Conservation (phyloP, 306 rosid genomes). For the Neltuma alba region DNA sequence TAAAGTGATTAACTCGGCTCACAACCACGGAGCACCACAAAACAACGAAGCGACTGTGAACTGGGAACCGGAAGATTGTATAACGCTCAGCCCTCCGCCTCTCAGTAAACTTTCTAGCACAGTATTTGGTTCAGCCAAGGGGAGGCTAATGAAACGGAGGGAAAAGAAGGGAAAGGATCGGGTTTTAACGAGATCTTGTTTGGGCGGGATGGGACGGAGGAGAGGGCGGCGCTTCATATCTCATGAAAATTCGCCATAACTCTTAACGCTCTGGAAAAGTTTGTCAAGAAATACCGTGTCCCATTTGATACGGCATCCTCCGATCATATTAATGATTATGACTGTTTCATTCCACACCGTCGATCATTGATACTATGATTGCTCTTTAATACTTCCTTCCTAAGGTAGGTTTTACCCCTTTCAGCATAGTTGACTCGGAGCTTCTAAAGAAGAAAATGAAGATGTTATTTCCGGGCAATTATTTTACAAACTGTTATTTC, state of each 20-base stretch:
- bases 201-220: neutral
- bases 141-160: too few species aligned
- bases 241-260: neutral
- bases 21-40: neutral
- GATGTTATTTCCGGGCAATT: neutral
- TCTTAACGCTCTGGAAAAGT: too few species aligned
- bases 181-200: neutral
- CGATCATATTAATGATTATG: too few species aligned
- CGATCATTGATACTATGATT: too few species aligned
- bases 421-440: neutral
- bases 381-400: neutral
- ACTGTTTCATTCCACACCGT: too few species aligned
- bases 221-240: neutral
- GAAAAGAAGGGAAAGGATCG: too few species aligned
- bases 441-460: neutral
- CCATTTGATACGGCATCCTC: neutral
- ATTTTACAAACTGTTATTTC: neutral
- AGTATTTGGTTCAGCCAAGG: neutral
- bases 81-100: conserved; percentile 51
- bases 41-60: conserved; percentile 34
- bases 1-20: neutral
- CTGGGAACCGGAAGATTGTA: conserved; percentile 58
- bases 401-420: neutral
- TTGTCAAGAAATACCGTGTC: neutral
- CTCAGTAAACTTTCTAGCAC: too few species aligned